These are phyloP conservation scores for Suaeda aralocaspica DNA, from an alignment of 148 eudicot species.

Conservation along the genomic window DNA sequence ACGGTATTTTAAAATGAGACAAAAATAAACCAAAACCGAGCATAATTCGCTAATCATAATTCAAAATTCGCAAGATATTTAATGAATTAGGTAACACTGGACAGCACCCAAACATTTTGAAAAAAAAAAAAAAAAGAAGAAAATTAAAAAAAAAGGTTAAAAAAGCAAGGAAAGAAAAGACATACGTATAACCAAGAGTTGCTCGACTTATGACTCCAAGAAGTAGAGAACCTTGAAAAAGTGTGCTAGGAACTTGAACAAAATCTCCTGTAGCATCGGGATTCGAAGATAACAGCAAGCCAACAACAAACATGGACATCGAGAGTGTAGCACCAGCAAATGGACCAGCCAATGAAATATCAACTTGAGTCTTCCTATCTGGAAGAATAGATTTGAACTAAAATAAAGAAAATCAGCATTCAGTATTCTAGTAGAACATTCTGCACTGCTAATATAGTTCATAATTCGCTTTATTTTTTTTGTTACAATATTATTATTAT, in stretches of 20 bases:
- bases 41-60: too few species aligned
- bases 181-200: constrained; percentile 84
- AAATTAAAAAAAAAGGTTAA: background rate
- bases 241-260: constrained; percentile 83
- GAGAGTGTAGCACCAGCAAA: constrained; percentile 86
- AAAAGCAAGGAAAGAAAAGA: constrained; percentile 29
- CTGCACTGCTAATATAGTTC: background rate
- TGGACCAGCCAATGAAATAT: constrained; percentile 93
- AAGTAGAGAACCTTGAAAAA: constrained; percentile 97
- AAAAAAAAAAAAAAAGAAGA: background rate
- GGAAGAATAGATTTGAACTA: constrained; percentile 98
- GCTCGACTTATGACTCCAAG: constrained; percentile 93
- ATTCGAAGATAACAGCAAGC: constrained; percentile 76
- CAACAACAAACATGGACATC: constrained; percentile 84
- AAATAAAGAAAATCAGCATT: constrained; percentile 26
- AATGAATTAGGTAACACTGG: too few species aligned
- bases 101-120: background rate
- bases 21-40: too few species aligned
- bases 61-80: too few species aligned
- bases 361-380: constrained; percentile 79
- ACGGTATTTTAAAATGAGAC: too few species aligned
- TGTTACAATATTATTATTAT: too few species aligned
- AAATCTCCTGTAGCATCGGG: constrained; percentile 71
- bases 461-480: too few species aligned
- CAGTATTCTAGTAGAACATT: background rate